These are phyloP conservation scores for Beauveria bassiana DNA, from an alignment of 2,329 filamentous ascomycete species.

Conservation along the genomic window DNA sequence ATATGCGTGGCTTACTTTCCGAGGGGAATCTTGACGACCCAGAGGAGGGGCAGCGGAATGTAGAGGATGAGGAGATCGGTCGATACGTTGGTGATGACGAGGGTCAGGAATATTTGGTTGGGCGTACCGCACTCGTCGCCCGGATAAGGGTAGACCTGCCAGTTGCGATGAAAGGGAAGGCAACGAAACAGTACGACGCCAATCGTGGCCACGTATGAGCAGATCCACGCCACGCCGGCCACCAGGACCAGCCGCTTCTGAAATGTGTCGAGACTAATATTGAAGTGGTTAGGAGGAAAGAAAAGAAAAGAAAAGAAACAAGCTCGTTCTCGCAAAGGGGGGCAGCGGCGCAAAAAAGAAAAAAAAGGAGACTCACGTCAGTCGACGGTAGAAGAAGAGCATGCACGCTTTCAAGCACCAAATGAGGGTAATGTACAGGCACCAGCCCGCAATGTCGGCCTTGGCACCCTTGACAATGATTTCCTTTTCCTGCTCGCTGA, in stretches of 20 bases:
- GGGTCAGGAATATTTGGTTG: conserved; percentile 16
- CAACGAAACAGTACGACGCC: conserved; percentile 17
- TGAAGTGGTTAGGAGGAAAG: not conserved
- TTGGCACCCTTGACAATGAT: conserved; percentile 17
- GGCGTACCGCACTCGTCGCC: conserved; percentile 18
- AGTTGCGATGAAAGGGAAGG: conserved; percentile 18
- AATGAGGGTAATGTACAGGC: conserved; percentile 28
- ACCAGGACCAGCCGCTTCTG: conserved; percentile 16
- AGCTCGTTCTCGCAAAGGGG: not conserved
- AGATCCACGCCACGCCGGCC: conserved; percentile 13
- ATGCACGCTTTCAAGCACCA: conserved; percentile 33
- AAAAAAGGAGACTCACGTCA: conserved; percentile 24
- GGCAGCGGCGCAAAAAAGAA: not conserved
- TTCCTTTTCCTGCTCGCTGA: conserved; percentile 12
- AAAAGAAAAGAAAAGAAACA: not conserved
- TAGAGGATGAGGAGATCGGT: conserved; percentile 19
- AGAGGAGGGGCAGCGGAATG: conserved; percentile 18
- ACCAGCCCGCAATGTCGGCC: conserved; percentile 24
- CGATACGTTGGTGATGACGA: conserved; percentile 19
- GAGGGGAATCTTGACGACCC: conserved; percentile 17
- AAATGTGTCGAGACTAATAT: conserved; percentile 15
- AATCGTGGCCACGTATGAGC: conserved; percentile 16
- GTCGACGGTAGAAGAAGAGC: conserved; percentile 29
- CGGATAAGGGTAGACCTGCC: conserved; percentile 20
- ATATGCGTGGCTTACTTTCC: conserved; percentile 11